Evolutionary conservation across 2,329 filamentous ascomycete genomes (phyloP).

Genomic region (Cryphonectria parasitica): DNA sequence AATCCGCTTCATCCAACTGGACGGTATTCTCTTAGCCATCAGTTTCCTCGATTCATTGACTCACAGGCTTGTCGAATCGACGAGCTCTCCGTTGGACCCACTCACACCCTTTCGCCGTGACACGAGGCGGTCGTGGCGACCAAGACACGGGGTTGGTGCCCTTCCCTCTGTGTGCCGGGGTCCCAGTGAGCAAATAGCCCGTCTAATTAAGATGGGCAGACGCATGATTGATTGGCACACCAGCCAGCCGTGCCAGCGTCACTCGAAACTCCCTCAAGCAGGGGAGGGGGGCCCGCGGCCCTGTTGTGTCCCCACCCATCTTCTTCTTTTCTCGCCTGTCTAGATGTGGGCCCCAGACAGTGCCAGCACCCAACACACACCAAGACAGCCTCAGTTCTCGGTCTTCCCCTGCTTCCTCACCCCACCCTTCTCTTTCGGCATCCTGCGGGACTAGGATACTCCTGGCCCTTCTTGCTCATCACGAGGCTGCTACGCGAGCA

Average conservation of each 20-base stretch:
- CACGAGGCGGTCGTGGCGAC: conserved; percentile 28
- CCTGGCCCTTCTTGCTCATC: conserved; percentile 26
- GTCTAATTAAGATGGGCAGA: conserved; percentile 29
- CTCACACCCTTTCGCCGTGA: conserved; percentile 25
- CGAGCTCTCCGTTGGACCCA: conserved; percentile 20
- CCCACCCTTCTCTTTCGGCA: neutral
- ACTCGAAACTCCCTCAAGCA: conserved; percentile 27
- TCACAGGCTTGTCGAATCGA: conserved; percentile 28
- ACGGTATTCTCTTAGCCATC: neutral
- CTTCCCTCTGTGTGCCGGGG: conserved; percentile 5
- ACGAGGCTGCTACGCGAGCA: conserved; percentile 26
- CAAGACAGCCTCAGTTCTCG: conserved; percentile 1
- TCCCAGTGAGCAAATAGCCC: conserved; percentile 26
- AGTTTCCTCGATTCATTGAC: conserved; percentile 24
- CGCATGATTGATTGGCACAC: conserved; percentile 29
- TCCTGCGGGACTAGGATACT: conserved; percentile 23
- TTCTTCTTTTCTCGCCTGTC: neutral
- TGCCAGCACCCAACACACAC: neutral
- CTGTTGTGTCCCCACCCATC: neutral
- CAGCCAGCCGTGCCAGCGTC: conserved; percentile 18
- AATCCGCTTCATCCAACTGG: conserved; percentile 21
- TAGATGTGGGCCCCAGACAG: conserved; percentile 11
- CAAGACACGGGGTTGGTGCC: conserved; percentile 13
- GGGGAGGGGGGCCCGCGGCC: neutral
- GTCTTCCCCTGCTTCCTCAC: neutral